Conservation (phyloP, 495 filamentous ascomycete genomes). For the Lophiotrema nucula region DNA sequence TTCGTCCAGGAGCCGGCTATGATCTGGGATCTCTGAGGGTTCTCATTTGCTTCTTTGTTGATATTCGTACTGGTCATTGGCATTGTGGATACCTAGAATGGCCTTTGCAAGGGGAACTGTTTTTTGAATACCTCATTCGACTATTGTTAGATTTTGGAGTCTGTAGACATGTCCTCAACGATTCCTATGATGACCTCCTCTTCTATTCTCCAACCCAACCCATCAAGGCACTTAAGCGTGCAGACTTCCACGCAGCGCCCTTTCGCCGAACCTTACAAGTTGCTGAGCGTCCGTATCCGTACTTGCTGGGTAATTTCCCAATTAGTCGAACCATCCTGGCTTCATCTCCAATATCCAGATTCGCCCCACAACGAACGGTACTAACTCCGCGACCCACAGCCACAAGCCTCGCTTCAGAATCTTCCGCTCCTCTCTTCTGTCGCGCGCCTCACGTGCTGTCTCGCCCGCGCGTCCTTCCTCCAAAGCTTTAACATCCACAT, state of each 20-base stretch:
- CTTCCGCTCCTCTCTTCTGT: background rate
- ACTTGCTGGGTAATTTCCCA: no score
- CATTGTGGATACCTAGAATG: no score
- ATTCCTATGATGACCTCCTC: no score
- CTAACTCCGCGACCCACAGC: conserved; percentile 24
- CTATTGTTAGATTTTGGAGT: background rate
- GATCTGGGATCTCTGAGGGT: no score
- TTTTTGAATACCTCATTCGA: background rate
- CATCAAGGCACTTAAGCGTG: background rate
- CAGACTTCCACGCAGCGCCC: background rate
- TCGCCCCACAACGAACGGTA: conserved; percentile 26
- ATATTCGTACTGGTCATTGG: no score
- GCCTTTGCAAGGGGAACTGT: background rate
- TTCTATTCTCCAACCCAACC: no score
- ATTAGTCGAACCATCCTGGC: conserved; percentile 20
- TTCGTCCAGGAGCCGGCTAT: no score
- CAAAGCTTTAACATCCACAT: background rate
- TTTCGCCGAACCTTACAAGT: background rate
- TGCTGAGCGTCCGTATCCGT: no score
- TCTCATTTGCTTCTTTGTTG: no score
- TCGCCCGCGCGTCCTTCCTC: background rate
- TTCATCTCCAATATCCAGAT: conserved; percentile 12
- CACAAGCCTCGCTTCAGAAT: conserved; percentile 13
- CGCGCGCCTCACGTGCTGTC: background rate
- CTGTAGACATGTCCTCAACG: no score